A percentile compares a stretch with the other conserved stretches of the same genome.
These are phyloP conservation scores for Musa troglodytarum DNA, from an alignment of 176 grass and related monocot genomes.

Conservation along the genomic window DNA sequence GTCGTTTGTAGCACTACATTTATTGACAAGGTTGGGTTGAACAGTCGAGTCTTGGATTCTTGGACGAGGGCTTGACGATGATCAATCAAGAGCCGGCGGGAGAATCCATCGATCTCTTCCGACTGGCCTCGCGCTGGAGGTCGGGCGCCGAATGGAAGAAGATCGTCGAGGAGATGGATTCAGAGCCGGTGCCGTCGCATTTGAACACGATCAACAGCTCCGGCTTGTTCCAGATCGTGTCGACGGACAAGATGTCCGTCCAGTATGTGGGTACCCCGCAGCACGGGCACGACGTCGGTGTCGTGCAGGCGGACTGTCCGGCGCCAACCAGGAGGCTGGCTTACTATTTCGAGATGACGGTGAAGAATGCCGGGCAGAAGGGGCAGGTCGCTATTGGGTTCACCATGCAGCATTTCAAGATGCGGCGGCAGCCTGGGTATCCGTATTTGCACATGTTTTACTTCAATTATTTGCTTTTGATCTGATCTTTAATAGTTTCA, in stretches of 20 bases:
- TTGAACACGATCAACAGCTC: conserved; percentile 95
- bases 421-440: conserved; percentile 81
- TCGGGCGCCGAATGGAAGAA: conserved; percentile 48
- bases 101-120: conserved; percentile 36
- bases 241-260: conserved; percentile 77
- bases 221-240: conserved; percentile 75
- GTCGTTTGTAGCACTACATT: not conserved
- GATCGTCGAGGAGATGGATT: conserved; percentile 43
- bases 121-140: conserved; percentile 62
- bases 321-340: conserved; percentile 51
- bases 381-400: conserved; percentile 72
- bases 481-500: not conserved
- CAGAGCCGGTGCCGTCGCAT: conserved; percentile 66
- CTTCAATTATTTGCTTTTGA: not conserved
- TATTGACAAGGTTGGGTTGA: not conserved
- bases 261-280: conserved; percentile 40
- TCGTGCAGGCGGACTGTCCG: conserved; percentile 68
- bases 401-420: conserved; percentile 71
- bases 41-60: not conserved
- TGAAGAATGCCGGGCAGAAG: conserved; percentile 62
- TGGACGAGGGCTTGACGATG: conserved; percentile 34
- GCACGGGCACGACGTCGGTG: conserved; percentile 90
- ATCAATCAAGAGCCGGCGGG: conserved; percentile 26
- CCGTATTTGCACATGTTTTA: not conserved
- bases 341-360: conserved; percentile 92